Evolutionary conservation across 1,139 yeast species (phyloP).

Genomic region (Suhomyces choctaworum): DNA sequence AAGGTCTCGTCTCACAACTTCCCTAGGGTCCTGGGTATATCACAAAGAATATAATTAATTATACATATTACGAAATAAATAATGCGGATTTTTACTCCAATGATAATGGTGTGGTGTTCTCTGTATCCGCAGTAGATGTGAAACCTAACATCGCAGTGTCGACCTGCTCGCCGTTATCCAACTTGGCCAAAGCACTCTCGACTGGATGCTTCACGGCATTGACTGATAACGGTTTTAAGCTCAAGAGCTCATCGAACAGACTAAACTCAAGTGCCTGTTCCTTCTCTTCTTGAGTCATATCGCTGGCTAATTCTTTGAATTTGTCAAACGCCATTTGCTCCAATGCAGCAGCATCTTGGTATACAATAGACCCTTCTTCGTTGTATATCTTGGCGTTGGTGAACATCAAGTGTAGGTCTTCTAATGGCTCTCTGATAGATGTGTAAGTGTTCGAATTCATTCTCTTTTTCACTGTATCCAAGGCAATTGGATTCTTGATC

Average conservation of each 20-base stretch:
- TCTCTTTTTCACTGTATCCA: slow-evolving; percentile 65
- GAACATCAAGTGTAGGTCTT: slow-evolving; percentile 76
- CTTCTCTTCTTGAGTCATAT: slow-evolving; percentile 28
- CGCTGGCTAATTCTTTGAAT: slow-evolving; percentile 29
- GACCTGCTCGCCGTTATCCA: slow-evolving; percentile 25
- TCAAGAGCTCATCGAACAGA: slow-evolving; percentile 50
- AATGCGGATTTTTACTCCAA: slow-evolving; percentile 5
- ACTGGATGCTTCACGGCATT: slow-evolving; percentile 28
- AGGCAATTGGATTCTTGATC: slow-evolving; percentile 79
- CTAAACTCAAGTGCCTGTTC: slow-evolving; percentile 43
- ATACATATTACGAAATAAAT: slow-evolving; percentile 5
- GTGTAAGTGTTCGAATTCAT: slow-evolving; percentile 55
- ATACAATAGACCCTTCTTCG: slow-evolving; percentile 84
- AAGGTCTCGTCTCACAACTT: no score
- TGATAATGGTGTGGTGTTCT: slow-evolving; percentile 13
- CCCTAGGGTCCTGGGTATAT: no score
- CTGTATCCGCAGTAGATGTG: slow-evolving; percentile 14
- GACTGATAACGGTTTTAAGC: slow-evolving; percentile 40
- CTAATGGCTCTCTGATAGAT: slow-evolving; percentile 59
- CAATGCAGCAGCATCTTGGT: slow-evolving; percentile 69
- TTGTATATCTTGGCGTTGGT: slow-evolving; percentile 84
- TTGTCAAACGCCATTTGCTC: slow-evolving; percentile 49
- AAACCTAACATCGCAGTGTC: slow-evolving; percentile 23
- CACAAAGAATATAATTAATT: slow-evolving; percentile 1
- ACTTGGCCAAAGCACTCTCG: slow-evolving; percentile 21